These are phyloP conservation scores for Singerocomus rubriflavus DNA, from an alignment of 1,284 basidiomycete species.

Conservation along the genomic window DNA sequence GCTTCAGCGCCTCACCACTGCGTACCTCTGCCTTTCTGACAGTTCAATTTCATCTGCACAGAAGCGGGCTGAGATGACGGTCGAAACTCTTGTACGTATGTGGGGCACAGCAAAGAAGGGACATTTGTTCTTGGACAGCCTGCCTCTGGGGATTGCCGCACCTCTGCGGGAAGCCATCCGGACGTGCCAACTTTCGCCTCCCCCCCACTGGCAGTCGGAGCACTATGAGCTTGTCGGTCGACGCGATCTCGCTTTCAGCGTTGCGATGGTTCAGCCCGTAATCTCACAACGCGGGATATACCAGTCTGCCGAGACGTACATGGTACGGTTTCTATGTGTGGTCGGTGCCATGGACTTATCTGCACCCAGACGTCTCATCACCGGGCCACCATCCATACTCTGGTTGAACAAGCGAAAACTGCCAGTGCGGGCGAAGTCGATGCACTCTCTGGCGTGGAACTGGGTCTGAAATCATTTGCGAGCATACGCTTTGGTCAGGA, in stretches of 20 bases:
- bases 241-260: constrained; percentile 65
- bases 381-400: constrained; percentile 49
- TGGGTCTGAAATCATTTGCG: constrained; percentile 70
- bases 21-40: constrained; percentile 60
- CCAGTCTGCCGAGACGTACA: constrained; percentile 35
- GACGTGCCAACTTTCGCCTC: constrained; percentile 77
- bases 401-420: constrained; percentile 48
- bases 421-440: constrained; percentile 54
- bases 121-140: constrained; percentile 42
- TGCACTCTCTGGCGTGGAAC: constrained; percentile 63
- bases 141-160: constrained; percentile 75
- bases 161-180: constrained; percentile 83
- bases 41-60: constrained; percentile 45
- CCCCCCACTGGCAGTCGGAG: constrained; percentile 64
- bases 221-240: constrained; percentile 79
- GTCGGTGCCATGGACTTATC: constrained; percentile 23
- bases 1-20: constrained; percentile 47
- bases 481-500: constrained; percentile 86
- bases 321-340: constrained; percentile 41
- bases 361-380: constrained; percentile 34
- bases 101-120: constrained; percentile 41
- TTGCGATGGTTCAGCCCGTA: constrained; percentile 31
- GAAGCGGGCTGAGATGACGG: constrained; percentile 62
- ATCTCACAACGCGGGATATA: constrained; percentile 30
- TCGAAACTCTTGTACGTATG: constrained; percentile 58